Base-by-base conservation (phyloP, 768 basidiomycete genomes). In the Kwoniella botswanensis region DNA sequence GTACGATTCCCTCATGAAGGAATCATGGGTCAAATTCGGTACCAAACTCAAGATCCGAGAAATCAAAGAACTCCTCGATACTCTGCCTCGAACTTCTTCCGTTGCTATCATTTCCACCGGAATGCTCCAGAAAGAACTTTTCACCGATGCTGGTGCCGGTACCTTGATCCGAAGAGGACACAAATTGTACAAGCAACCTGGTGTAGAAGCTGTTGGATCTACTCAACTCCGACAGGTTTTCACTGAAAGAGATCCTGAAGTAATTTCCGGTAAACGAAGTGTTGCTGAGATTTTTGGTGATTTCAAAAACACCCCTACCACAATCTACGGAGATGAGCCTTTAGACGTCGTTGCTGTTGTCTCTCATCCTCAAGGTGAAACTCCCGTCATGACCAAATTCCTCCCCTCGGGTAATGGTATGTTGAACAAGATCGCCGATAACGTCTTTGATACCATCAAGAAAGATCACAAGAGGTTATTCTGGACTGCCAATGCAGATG, bases 1-100 rank as follows among this genome's bases (percentile, higher is more conserved):
- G 86, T 98, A 96, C 84, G 93, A 96, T 75, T 88, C 88, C 24
- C 90, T 99, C 69, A 93, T 98, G 94, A 95, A 94, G 80, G 92
- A 98, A 85, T 88, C 94, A 6, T 99, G 97, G 97, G 96, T 99
- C 84, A 97, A 97, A 83, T 98, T 90, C 82, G 97, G 96, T 71
- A 98, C 96, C 74, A 99, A 99, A 85, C 92, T 99, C 84, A 98
- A 98, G 86, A 88, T 99, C 68, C 91, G 97, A 74, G 96, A 98
- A 84, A 98, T 99, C 88, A 99, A 99, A 86, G 97, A 98, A 80
- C 90, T 99, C 65, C 89, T 99, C 55, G 97, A 98, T 82, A 91
- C 95, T 85, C 93, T 98, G 73, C 97, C 97, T 17, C 94, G 97
- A 69, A 92, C 97, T 3, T 97, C 96, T 18, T 98, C 95, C 50